A percentile compares a stretch with the other conserved stretches of the same genome.
phyloP scores from a whole-genome alignment of 768 basidiomycete species.

The Butyriboletus loyo region DNA sequence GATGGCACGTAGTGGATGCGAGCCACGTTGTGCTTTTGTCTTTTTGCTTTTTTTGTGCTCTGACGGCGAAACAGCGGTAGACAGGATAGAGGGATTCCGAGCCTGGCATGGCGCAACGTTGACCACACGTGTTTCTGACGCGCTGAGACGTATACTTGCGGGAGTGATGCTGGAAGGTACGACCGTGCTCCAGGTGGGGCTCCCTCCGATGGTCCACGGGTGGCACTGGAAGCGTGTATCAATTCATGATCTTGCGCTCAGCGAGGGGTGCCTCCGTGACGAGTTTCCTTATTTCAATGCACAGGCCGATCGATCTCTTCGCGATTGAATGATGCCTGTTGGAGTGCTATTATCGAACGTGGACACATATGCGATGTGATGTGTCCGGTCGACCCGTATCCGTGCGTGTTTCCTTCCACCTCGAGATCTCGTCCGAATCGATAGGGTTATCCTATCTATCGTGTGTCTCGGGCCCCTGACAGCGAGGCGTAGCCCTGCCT shows the following conservation, averaged over 20 bases:
- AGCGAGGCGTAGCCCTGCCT: conserved; percentile 9
- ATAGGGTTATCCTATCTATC: conserved; percentile 3
- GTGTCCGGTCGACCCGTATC: background rate
- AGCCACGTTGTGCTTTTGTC: background rate
- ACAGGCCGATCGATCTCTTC: background rate
- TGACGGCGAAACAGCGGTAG: background rate
- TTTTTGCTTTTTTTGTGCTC: background rate
- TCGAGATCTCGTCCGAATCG: conserved; percentile 1
- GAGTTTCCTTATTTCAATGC: background rate
- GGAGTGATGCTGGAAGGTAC: too few relatives aligned
- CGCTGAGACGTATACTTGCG: background rate
- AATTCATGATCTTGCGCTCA: too few relatives aligned
- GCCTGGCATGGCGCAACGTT: conserved; percentile 10
- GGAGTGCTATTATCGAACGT: background rate
- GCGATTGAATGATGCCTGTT: background rate
- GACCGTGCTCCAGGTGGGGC: too few relatives aligned
- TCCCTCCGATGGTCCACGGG: background rate
- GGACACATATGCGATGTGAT: background rate
- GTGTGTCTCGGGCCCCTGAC: conserved; percentile 9
- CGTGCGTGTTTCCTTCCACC: background rate
- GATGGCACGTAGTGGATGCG: background rate
- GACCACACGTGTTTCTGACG: conserved; percentile 18
- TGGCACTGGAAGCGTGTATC: background rate
- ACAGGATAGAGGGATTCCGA: background rate
- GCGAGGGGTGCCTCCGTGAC: background rate